These are phyloP conservation scores for Byssothecium circinans DNA, from an alignment of 2,329 filamentous ascomycete genomes.

Conservation along the genomic window DNA sequence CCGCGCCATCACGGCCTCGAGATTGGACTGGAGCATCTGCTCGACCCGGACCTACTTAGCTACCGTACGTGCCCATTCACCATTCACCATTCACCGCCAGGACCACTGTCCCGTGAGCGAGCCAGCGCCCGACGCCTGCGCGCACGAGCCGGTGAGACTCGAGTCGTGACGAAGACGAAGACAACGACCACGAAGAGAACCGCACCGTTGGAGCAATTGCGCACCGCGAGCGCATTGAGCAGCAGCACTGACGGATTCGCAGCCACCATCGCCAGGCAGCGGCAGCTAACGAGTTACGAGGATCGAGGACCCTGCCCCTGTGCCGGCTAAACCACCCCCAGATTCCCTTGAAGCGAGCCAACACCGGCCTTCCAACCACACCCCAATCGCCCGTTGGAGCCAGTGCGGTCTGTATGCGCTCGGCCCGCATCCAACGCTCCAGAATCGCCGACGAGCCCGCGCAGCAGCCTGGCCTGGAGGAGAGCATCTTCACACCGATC, in stretches of 20 bases:
- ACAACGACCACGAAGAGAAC: constrained; percentile 8
- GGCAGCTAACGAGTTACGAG: constrained; percentile 32
- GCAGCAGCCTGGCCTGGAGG: no score
- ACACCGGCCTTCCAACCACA: constrained; percentile 36
- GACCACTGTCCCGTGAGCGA: constrained; percentile 6
- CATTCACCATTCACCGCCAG: neutral
- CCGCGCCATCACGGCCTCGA: constrained; percentile 7
- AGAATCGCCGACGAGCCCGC: neutral
- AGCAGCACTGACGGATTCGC: constrained; percentile 31
- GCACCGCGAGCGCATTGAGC: constrained; percentile 24
- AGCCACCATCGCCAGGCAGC: constrained; percentile 35
- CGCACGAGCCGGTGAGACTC: constrained; percentile 18
- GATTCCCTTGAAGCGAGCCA: constrained; percentile 42
- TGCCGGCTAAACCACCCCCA: constrained; percentile 41
- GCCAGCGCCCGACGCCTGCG: constrained; percentile 14
- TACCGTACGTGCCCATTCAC: neutral
- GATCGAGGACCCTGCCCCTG: constrained; percentile 34
- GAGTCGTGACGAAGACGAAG: constrained; percentile 9
- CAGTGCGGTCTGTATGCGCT: constrained; percentile 6
- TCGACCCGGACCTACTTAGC: neutral
- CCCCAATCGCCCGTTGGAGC: constrained; percentile 22
- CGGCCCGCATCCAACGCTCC: neutral
- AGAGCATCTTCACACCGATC: neutral
- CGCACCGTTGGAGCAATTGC: constrained; percentile 34
- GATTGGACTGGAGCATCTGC: neutral